These are phyloP conservation scores for Backusella psychrophila DNA, from an alignment of 192 early-diverging fungal genomes.

Conservation along the genomic window DNA sequence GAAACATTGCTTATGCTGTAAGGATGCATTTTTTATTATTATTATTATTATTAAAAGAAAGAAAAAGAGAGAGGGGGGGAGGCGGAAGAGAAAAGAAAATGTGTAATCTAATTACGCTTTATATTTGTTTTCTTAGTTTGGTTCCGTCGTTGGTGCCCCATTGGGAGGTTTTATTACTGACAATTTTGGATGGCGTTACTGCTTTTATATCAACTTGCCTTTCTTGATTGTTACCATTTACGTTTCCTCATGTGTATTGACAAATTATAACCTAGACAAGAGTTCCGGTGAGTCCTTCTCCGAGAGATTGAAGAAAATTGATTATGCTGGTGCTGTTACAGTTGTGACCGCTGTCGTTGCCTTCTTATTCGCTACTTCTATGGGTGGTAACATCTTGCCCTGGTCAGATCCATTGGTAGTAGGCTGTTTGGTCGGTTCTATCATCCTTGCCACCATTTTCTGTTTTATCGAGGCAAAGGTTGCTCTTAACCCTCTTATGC, in stretches of 20 bases:
- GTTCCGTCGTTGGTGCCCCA: slow-evolving; percentile 67
- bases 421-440: slow-evolving; percentile 39
- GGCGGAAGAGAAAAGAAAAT: background rate
- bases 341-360: slow-evolving; percentile 38
- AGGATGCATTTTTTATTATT: background rate
- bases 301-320: slow-evolving; percentile 47
- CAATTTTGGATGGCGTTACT: slow-evolving; percentile 56
- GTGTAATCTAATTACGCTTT: background rate
- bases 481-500: slow-evolving; percentile 64
- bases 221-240: slow-evolving; percentile 51
- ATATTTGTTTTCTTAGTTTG: background rate
- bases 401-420: slow-evolving; percentile 52
- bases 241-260: slow-evolving; percentile 40
- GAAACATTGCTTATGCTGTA: slow-evolving; percentile 31
- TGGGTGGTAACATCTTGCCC: slow-evolving; percentile 52
- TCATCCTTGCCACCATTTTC: slow-evolving; percentile 35
- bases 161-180: slow-evolving; percentile 68
- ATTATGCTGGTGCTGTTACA: slow-evolving; percentile 46
- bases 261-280: slow-evolving; percentile 37
- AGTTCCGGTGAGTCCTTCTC: slow-evolving; percentile 32
- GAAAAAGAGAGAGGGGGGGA: background rate
- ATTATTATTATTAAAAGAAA: background rate
- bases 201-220: slow-evolving; percentile 83
- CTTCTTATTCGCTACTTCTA: slow-evolving; percentile 50
- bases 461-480: slow-evolving; percentile 55